These are phyloP conservation scores for Strobilomyces echinocephalus DNA, from an alignment of 768 basidiomycete species.

Conservation along the genomic window DNA sequence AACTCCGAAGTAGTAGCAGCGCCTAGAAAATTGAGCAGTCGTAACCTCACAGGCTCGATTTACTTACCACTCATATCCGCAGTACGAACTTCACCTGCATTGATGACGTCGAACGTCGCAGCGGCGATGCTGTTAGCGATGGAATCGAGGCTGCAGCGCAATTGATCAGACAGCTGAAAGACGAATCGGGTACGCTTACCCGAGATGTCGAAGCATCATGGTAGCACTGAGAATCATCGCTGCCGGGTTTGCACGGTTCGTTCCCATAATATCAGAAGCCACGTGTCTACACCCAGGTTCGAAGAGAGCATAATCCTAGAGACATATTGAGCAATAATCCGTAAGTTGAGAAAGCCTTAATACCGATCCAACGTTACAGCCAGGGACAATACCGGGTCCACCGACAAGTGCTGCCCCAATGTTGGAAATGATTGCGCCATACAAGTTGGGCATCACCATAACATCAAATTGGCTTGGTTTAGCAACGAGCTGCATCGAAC, in stretches of 20 bases:
- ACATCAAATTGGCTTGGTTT: constrained; percentile 96
- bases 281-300: constrained; percentile 98
- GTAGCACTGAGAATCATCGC: constrained; percentile 97
- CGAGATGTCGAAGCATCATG: constrained; percentile 96
- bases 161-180: constrained; percentile 14
- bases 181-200: constrained; percentile 44
- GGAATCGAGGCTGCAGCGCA: constrained; percentile 63
- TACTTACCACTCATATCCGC: constrained; percentile 90
- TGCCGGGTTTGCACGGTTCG: constrained; percentile 92
- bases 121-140: constrained; percentile 92
- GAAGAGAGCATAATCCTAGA: constrained; percentile 91
- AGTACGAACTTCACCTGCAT: constrained; percentile 82
- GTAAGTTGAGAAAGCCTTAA: neutral
- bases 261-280: constrained; percentile 94
- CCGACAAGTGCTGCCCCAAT: constrained; percentile 98
- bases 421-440: constrained; percentile 97
- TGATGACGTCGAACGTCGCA: constrained; percentile 90
- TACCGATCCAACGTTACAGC: constrained; percentile 94
- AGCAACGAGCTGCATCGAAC: constrained; percentile 98
- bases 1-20: constrained; percentile 92
- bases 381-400: constrained; percentile 96
- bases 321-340: neutral
- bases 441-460: constrained; percentile 98
- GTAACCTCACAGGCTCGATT: neutral
- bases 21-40: constrained; percentile 41